Base-by-base conservation (phyloP, 179 eudicot species). In the Actinidia arguta region DNA sequence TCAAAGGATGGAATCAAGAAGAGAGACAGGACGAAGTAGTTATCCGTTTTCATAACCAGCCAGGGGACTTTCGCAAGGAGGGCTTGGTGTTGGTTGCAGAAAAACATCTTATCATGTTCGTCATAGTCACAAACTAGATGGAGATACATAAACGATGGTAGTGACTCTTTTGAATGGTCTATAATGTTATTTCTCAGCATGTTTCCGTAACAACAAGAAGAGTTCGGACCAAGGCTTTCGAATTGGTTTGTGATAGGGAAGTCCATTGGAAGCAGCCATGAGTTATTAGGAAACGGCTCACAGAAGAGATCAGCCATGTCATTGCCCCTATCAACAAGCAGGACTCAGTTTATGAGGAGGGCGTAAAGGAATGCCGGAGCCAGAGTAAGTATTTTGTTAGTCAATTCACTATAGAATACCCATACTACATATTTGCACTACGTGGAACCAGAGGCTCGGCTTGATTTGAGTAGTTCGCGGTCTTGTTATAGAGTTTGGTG, bases 351-450 rank as follows among this genome's bases (percentile, higher is more conserved):
- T 8, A 97, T 94, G 14, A 96, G 93, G 73, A 96, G 92, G 75
- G 98, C 92, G 64, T 96, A 96, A 22, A 96, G 94, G 86, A 90
- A 96, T 66, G 97, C 93, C 1, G 99, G 88, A 47, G 93, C 92
- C 12, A 96, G 80, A 5, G 99, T 93, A 55, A 96, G 86, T 62
- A 96, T 90, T 84, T 94, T 86, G 85, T 96, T 96, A 54, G 98
- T 98, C 81, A 96, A 88, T 61, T 97, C 99, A 76, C 99, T 95
- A 79, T 73, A 90, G 22, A 95, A 88, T 72, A 95, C 83, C 98
- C 98, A 96, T 24, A 96, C 99, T 55, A 95, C 77, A 75, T 96
- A 96, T 55, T 92, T 91, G 70, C 99, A 96, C n/a, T n/a, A n/a
- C n/a, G 93, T 80, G 20, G 90, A 71, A 64, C 85, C 80, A 8